Evolutionary conservation across 2,329 filamentous ascomycete genomes (phyloP).

Genomic region (Fusarium marasasianum): DNA sequence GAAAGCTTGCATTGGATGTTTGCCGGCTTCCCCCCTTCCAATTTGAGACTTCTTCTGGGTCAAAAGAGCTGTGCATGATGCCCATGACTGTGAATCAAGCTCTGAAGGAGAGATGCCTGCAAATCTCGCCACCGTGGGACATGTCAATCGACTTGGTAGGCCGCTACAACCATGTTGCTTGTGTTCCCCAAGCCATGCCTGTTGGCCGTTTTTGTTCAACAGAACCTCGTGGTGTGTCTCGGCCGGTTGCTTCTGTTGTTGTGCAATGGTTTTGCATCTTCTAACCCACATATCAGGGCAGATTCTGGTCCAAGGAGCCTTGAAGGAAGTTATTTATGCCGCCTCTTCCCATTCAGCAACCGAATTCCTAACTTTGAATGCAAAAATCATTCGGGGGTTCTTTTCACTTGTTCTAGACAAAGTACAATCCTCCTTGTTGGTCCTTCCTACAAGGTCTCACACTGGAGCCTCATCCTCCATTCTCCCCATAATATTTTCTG

Average conservation of each 20-base stretch:
- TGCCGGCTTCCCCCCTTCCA: slow-evolving; percentile 7
- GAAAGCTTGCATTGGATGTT: slow-evolving; percentile 5
- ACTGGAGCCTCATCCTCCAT: slow-evolving; percentile 29
- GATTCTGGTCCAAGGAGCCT: background rate
- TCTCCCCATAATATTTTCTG: slow-evolving; percentile 8
- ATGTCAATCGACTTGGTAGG: background rate
- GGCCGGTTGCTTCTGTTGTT: slow-evolving; percentile 16
- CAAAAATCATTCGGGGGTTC: background rate
- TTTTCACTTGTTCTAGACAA: slow-evolving; percentile 6
- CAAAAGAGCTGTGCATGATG: slow-evolving; percentile 5
- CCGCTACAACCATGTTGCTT: background rate
- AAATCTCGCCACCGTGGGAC: slow-evolving; percentile 23
- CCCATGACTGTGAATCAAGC: background rate
- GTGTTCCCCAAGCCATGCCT: slow-evolving; percentile 7
- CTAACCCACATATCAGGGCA: background rate
- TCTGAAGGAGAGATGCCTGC: background rate
- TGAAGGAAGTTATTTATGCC: background rate
- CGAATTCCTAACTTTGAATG: background rate
- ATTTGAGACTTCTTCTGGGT: background rate
- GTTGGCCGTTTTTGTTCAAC: slow-evolving; percentile 21
- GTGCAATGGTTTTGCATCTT: background rate
- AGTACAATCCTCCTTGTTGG: background rate
- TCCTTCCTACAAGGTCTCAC: slow-evolving; percentile 25
- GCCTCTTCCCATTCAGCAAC: background rate
- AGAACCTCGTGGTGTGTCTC: slow-evolving; percentile 12